Percentiles rank a stretch among this genome's conserved stretches.
These are phyloP conservation scores for Cryptococcus jaspeensis DNA, from an alignment of 1,284 basidiomycete genomes.

Conservation along the genomic window DNA sequence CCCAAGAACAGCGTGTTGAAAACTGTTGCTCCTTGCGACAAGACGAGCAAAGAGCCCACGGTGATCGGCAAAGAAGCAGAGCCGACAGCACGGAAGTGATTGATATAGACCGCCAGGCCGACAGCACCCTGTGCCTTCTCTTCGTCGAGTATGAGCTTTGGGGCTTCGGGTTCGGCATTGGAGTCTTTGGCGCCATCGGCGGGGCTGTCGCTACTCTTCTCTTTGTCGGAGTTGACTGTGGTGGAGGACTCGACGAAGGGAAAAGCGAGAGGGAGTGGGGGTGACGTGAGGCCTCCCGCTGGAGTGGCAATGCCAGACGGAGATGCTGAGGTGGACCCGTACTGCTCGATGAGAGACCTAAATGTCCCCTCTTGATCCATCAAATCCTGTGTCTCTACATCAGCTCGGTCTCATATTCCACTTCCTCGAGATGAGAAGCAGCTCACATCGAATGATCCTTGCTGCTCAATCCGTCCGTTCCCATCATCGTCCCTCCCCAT, in stretches of 20 bases:
- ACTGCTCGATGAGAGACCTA: slow-evolving; percentile 10
- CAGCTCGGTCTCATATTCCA: no score
- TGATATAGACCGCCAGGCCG: slow-evolving; percentile 22
- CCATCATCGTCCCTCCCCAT: slow-evolving; percentile 20
- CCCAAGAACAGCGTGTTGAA: slow-evolving; percentile 29
- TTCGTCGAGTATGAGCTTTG: slow-evolving; percentile 27
- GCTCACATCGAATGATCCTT: slow-evolving; percentile 37
- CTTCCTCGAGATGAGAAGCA: not conserved
- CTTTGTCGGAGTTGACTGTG: no score
- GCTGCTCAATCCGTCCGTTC: slow-evolving; percentile 25
- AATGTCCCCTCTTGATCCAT: no score
- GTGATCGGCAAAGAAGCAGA: slow-evolving; percentile 10
- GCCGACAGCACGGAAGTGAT: slow-evolving; percentile 20
- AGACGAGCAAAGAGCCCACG: slow-evolving; percentile 10
- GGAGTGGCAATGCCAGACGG: no score
- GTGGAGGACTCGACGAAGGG: no score
- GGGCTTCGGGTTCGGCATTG: no score
- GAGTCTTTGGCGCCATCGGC: no score
- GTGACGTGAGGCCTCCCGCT: no score
- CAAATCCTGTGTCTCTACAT: no score
- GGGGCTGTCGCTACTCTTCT: no score
- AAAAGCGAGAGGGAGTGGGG: no score
- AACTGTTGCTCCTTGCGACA: slow-evolving; percentile 23
- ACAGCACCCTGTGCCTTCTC: slow-evolving; percentile 35
- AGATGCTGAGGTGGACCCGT: slow-evolving; percentile 6